phyloP scores from a whole-genome alignment of 495 filamentous ascomycete genomes.

The Hypoxylon trugodes region DNA sequence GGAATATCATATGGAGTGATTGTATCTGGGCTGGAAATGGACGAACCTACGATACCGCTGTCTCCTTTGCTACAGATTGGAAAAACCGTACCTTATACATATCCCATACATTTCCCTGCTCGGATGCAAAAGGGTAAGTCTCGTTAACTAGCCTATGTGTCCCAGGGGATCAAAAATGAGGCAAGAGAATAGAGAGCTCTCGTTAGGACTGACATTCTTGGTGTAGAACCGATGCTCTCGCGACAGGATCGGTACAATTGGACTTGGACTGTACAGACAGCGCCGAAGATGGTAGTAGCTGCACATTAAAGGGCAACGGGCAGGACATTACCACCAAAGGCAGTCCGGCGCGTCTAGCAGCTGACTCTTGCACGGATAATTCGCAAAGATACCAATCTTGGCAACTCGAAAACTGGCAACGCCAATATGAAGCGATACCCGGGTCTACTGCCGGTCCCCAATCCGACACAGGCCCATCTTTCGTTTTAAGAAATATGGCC shows the following conservation, averaged over 20 bases:
- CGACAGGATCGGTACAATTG: conserved; percentile 44
- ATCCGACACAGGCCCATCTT: conserved; percentile 48
- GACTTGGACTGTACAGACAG: conserved; percentile 45
- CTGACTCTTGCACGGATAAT: conserved; percentile 39
- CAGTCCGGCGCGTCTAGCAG: conserved; percentile 5
- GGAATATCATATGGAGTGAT: conserved; percentile 51
- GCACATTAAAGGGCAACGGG: conserved; percentile 36
- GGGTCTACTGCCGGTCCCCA: conserved; percentile 26
- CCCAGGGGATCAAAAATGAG: not conserved
- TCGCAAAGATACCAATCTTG: conserved; percentile 47
- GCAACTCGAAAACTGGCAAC: conserved; percentile 48
- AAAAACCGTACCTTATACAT: conserved; percentile 48
- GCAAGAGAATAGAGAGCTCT: not conserved
- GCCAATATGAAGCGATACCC: conserved; percentile 42
- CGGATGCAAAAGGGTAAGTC: conserved; percentile 47
- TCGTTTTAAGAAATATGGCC: conserved; percentile 44
- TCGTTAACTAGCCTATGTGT: too few relatives aligned
- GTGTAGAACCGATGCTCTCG: conserved; percentile 43
- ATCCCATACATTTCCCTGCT: conserved; percentile 50
- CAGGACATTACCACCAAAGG: conserved; percentile 37
- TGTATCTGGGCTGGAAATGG: conserved; percentile 55
- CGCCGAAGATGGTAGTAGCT: conserved; percentile 34
- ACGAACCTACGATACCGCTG: conserved; percentile 42
- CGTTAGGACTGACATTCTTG: not conserved
- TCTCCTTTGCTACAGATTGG: conserved; percentile 51